Evolutionary conservation across 441 rosid genomes (phyloP), one percentile per base, ranked within the genome.

Genomic region (Croton setiger): DNA sequence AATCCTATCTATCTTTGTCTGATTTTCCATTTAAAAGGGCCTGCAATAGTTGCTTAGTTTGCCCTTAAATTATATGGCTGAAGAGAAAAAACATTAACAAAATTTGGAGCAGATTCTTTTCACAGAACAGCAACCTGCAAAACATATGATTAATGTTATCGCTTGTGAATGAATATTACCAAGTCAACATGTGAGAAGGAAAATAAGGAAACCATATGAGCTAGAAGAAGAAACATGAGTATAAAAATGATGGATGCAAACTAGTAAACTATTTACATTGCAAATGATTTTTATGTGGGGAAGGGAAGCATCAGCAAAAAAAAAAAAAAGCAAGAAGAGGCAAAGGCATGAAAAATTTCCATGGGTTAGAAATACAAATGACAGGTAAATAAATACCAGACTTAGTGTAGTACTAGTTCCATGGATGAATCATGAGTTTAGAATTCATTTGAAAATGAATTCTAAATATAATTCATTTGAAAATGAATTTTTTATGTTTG

Each of bases 1-100:
- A 43, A 81, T 61, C 68, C 73, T 71, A 64, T 81, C 82, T 31
- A 69, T 7, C 63, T 21, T 60, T 45, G 43, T 20, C 54, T 55
- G 67, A 67, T 69, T 76, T 72, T 76, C 76, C 68, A 44, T 64
- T 54, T 52, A 54, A 37, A 18, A 39, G 18, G 47, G 20, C 36
- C 33, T 53, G 7, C 14, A 62, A 60, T 66, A 31, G 49, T 69
- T 53, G 54, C n/a, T 49, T 21, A 17, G 48, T 15, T 68, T 58
- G 18, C 49, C n/a, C 45, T 31, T 64, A 49, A 4, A 17, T 18
- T 51, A 56, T 33, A 35, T 31, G 35, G 37, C 37, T 21, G 18
- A 44, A 63, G 13, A 5, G 6, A 62, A 44, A 15, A 62, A 2
- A 1, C 4, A n/a, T 55, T 17, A 55, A 55, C 6, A 12, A 13